phyloP scores from a whole-genome alignment of 768 basidiomycete genomes.

The Russula abietina region DNA sequence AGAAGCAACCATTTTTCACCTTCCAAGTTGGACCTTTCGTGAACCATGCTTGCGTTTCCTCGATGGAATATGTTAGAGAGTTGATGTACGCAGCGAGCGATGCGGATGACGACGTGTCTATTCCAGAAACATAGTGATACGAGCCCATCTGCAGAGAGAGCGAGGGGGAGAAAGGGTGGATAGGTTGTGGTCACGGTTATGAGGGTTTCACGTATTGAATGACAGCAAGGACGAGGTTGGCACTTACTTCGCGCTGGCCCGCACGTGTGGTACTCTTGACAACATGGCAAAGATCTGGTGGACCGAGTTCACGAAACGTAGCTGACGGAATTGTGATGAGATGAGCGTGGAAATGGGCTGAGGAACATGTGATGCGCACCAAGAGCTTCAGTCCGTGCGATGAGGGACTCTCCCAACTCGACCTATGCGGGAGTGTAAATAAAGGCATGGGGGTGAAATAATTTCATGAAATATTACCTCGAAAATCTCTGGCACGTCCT shows the following conservation, averaged over 20 bases:
- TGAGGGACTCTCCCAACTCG: slow-evolving; percentile 83
- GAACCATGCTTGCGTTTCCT: slow-evolving; percentile 90
- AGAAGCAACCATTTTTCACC: slow-evolving; percentile 89
- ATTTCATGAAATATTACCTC: slow-evolving; percentile 51
- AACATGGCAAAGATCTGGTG: slow-evolving; percentile 94
- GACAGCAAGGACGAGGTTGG: neutral
- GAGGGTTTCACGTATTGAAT: neutral
- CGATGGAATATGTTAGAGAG: slow-evolving; percentile 92
- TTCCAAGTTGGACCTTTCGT: slow-evolving; percentile 81
- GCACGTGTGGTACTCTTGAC: slow-evolving; percentile 83
- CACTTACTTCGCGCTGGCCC: slow-evolving; percentile 80
- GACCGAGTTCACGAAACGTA: slow-evolving; percentile 93
- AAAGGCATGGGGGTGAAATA: neutral
- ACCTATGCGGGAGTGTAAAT: slow-evolving; percentile 42
- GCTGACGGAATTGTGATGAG: slow-evolving; percentile 44
- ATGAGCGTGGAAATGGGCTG: neutral
- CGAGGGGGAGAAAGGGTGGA: neutral
- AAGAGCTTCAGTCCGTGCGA: slow-evolving; percentile 86
- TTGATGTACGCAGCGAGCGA: slow-evolving; percentile 98
- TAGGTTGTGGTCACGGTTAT: neutral
- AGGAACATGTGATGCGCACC: slow-evolving; percentile 46
- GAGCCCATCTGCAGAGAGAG: slow-evolving; percentile 65
- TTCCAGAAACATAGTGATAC: slow-evolving; percentile 97
- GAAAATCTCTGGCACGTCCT: slow-evolving; percentile 94
- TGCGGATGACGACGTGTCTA: slow-evolving; percentile 96